Conservation (phyloP, 2,329 filamentous ascomycete species). For the Huntiella decipiens region DNA sequence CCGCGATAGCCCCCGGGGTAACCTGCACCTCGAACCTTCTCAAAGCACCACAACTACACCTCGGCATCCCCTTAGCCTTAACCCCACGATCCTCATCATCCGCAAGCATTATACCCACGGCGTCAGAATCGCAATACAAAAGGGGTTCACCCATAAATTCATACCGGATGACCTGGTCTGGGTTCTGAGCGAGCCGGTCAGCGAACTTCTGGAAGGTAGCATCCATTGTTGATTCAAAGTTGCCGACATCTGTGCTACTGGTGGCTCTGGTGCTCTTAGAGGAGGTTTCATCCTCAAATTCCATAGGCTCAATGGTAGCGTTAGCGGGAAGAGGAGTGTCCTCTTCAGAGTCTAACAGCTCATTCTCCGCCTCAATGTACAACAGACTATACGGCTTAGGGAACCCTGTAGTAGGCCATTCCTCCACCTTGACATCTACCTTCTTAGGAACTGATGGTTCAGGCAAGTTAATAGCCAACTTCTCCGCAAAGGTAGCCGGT, state of each 20-base stretch:
- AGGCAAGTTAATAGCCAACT: constrained; percentile 51
- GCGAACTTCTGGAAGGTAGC: constrained; percentile 65
- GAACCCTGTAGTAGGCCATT: constrained; percentile 36
- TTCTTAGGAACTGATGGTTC: constrained; percentile 16
- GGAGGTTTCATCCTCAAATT: constrained; percentile 18
- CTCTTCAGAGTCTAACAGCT: constrained; percentile 51
- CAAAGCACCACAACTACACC: constrained; percentile 59
- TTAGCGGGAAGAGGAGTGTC: constrained; percentile 29
- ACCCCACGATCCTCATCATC: constrained; percentile 13
- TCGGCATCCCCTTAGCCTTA: constrained; percentile 36
- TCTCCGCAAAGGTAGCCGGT: constrained; percentile 49
- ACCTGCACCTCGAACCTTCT: constrained; percentile 85
- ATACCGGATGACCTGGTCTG: constrained; percentile 65
- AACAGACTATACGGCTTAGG: constrained; percentile 55
- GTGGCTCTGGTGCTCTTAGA: constrained; percentile 16
- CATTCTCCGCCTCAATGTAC: constrained; percentile 82
- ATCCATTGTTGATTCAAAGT: constrained; percentile 59
- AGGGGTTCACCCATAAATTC: constrained; percentile 56
- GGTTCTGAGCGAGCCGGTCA: constrained; percentile 58
- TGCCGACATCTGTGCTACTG: constrained; percentile 39
- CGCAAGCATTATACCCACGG: constrained; percentile 46
- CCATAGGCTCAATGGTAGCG: constrained; percentile 26
- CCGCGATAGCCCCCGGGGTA: constrained; percentile 73
- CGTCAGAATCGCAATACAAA: constrained; percentile 63
- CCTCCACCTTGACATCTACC: constrained; percentile 51